A percentile compares a stretch with the other conserved stretches of the same genome.
Conservation (phyloP, 2,329 filamentous ascomycete genomes). For the Bipolaris cookei region DNA sequence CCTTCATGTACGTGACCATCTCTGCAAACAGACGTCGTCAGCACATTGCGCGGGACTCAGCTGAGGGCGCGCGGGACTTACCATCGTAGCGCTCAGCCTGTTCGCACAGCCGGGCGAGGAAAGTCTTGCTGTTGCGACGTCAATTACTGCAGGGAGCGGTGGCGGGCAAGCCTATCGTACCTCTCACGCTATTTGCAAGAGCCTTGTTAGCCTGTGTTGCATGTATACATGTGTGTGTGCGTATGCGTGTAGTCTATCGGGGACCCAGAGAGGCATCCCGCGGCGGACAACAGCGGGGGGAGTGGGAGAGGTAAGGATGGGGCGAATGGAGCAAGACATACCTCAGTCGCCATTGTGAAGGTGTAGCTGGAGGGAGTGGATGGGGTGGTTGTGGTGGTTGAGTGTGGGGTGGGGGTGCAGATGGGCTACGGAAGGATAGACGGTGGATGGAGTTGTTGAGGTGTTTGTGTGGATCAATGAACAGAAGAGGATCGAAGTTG, state of each 20-base stretch:
- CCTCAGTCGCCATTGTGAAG: constrained; percentile 67
- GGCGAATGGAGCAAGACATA: constrained; percentile 55
- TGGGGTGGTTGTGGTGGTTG: constrained; percentile 21
- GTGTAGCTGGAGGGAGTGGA: constrained; percentile 16
- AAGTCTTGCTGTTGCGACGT: constrained; percentile 73
- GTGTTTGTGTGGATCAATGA: constrained; percentile 35
- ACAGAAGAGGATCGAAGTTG: constrained; percentile 32
- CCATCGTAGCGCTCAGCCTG: constrained; percentile 99
- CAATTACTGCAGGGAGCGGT: constrained; percentile 29
- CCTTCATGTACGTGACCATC: constrained; percentile 99
- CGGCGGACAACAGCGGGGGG: constrained; percentile 9
- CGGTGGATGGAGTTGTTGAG: constrained; percentile 29
- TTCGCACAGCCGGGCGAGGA: constrained; percentile 99
- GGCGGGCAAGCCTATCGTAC: constrained; percentile 44
- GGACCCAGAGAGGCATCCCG: constrained; percentile 52
- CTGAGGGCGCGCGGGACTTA: constrained; percentile 52
- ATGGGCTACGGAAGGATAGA: constrained; percentile 34
- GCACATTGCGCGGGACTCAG: constrained; percentile 28
- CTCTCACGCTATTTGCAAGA: constrained; percentile 55
- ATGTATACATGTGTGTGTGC: not conserved
- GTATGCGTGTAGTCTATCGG: constrained; percentile 32
- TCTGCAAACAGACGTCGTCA: constrained; percentile 59
- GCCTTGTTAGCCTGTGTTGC: constrained; percentile 45
- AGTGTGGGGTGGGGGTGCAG: constrained; percentile 27
- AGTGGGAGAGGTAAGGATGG: constrained; percentile 20